Evolutionary conservation across 2,329 filamentous ascomycete genomes (phyloP), one percentile per base, ranked within the genome.

Genomic region (Cladophialophora chaetospira): DNA sequence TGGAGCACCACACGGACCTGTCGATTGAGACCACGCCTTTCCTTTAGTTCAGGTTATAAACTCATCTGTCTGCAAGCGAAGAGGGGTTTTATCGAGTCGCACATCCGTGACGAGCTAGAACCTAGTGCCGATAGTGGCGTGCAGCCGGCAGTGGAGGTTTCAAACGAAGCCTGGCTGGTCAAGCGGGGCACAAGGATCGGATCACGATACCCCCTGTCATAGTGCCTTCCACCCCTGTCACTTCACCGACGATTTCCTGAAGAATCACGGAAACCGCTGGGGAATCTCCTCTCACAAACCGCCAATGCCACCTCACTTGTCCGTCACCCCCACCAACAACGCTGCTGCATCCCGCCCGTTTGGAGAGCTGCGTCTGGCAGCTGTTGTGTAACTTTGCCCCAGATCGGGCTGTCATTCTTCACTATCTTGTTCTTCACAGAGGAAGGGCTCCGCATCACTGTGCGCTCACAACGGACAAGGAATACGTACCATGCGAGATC

Each of bases 401-500:
- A 53, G 38, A 44, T 38, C 23, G 13, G 26, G 50, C 28, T 53
- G 50, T 53, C 50, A 53, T 31, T 42, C 36, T 26, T 45, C 21
- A 38, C 28, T 45, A 36, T 53, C 50, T 45, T 28, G 38, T 35
- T 19, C 17, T 25, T 28, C 29, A 13, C 29, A 8, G 19, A 36
- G n/a, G 11, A 19, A 35, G 42, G 5, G 40, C 17, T 45, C 40
- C 49, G 36, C 36, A 42, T n/a, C 10, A 38, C 13, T 19, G 19
- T 21, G 31, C 33, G 35, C 29, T 43, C 49, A n/a, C 36, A 33
- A 25, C 43, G 25, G 31, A 36, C 47, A 50, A 42, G 44, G 28
- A 31, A 47, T 47, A 47, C 44, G 44, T 33, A 47, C 44, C 44
- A 45, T 53, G 40, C 50, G 50, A 53, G 50, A 36, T 53, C 50